These are phyloP conservation scores for Gracilaria gracilis DNA, from an alignment of 23 red algal genomes.

Conservation along the genomic window DNA sequence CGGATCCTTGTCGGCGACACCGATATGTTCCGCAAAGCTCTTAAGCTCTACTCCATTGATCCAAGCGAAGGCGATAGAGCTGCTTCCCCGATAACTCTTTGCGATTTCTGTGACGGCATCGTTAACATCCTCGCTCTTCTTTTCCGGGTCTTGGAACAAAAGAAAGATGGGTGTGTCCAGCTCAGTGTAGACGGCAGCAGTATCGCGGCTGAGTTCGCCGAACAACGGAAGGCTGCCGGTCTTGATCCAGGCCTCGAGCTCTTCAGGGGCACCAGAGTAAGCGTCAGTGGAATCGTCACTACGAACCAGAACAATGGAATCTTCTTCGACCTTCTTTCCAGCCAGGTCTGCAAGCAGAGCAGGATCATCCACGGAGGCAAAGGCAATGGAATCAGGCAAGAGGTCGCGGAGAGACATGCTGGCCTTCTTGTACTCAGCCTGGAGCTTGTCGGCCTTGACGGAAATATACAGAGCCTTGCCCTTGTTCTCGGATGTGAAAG, in stretches of 20 bases:
- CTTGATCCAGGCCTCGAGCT: constrained; percentile 57
- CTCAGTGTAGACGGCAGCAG: constrained; percentile 75
- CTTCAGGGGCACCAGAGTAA: constrained; percentile 41
- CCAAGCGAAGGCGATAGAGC: constrained; percentile 66
- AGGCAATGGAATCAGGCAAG: constrained; percentile 67
- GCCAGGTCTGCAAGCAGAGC: constrained; percentile 33
- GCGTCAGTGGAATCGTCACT: constrained; percentile 49
- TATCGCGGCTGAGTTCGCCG: constrained; percentile 74
- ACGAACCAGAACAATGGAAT: constrained; percentile 54
- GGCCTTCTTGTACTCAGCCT: constrained; percentile 50
- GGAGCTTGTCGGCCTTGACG: constrained; percentile 52
- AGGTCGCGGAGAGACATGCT: constrained; percentile 71
- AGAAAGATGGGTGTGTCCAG: constrained; percentile 71
- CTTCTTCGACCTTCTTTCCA: constrained; percentile 45
- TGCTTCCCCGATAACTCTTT: constrained; percentile 21
- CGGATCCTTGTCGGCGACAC: constrained; percentile 56
- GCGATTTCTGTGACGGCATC: constrained; percentile 69
- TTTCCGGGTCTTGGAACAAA: constrained; percentile 74
- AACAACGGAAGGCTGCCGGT: constrained; percentile 55
- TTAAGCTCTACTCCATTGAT: constrained; percentile 71
- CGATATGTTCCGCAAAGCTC: constrained; percentile 84
- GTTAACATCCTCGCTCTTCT: constrained; percentile 54
- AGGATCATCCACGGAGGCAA: constrained; percentile 59
- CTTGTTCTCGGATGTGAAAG: constrained; percentile 67
- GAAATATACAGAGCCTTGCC: constrained; percentile 48